Evolutionary conservation across 176 grass and related monocot genomes (phyloP), one percentile per base, ranked within the genome.

Genomic region (Elymus sibiricus): DNA sequence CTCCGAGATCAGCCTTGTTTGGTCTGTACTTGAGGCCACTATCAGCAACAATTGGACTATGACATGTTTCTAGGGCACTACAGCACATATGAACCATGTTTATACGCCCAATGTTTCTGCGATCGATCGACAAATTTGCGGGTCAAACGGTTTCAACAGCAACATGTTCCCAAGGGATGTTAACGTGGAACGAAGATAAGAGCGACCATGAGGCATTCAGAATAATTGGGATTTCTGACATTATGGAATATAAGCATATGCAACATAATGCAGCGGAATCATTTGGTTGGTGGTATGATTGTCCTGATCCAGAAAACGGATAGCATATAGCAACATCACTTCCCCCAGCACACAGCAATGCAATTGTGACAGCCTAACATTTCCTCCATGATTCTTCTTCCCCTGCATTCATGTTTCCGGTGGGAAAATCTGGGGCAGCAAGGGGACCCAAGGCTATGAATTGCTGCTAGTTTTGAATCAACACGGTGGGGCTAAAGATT

Each of bases 171-270:
- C 46, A 37, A 28, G 38, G 16, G 42, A 10, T 7, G 31, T n/a
- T 68, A 72, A 53, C 7, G 5, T 6, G 34, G 35, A 67, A 40
- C 24, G 47, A 53, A 91, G 26, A 77, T 49, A 27, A 61, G 60
- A 85, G 49, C 83, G 55, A 27, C n/a, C 53, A 65, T 55, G 65
- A 72, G 64, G 22, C 25, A 61, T 55, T 24, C 53, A 55, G 77
- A 85, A 91, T 82, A 37, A 85, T 88, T 64, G 47, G 25, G 63
- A 43, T 7, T 34, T 70, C 89, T 91, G 85, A 91, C 76, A 90
- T 25, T 46, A 26, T 5, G 29, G 60, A 88, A 84, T 64, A 70
- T 8, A 31, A 53, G 3, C 65, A 19, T 79, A 80, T 76, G 67
- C 58, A 51, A 56, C 78, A 87, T 88, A 76, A 85, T 85, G 51